phyloP scores from a whole-genome alignment of 129 eudicot genomes.

The Helianthus annuus region HanXRQr2.0-SUNRISE NC_035438.2:115903945-115904444 shows the following conservation, averaged over 20 bases:
- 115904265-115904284: slow-evolving; percentile 86
- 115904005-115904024: not conserved
- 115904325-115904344: slow-evolving; percentile 62
- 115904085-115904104: too few species aligned
- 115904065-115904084: not conserved
- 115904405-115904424: slow-evolving; percentile 2
- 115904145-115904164: not conserved
- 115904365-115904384: not conserved
- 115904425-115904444: slow-evolving; percentile 70
- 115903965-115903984: not conserved
- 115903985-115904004: not conserved
- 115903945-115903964: too few species aligned
- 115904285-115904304: slow-evolving; percentile 59
- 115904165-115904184: not conserved
- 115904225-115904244: slow-evolving; percentile 18
- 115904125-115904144: not conserved
- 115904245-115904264: slow-evolving; percentile 82
- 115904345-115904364: slow-evolving; percentile 54
- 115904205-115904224: not conserved
- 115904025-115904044: not conserved
- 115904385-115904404: not conserved
- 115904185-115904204: not conserved
- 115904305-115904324: slow-evolving; percentile 66
- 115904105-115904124: not conserved
- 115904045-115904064: not conserved